phyloP scores from a whole-genome alignment of 108 stramenopile species.

The Chaetoceros muelleri region DNA sequence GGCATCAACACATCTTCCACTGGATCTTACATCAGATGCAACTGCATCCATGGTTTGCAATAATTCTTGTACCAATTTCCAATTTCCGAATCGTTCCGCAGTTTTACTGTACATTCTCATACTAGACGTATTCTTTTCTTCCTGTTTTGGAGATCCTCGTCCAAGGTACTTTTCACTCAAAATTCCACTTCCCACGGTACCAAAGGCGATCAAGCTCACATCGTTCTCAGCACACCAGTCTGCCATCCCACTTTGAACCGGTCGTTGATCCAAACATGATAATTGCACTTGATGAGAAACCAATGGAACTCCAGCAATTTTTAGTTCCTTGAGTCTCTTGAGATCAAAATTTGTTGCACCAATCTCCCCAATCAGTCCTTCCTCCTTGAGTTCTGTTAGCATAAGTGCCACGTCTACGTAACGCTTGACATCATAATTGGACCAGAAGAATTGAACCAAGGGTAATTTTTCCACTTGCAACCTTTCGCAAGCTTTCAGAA shows the following conservation, averaged over 20 bases:
- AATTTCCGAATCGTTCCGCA: slow-evolving; percentile 31
- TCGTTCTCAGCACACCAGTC: slow-evolving; percentile 36
- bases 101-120: slow-evolving; percentile 42
- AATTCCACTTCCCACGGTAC: slow-evolving; percentile 44
- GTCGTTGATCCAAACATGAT: slow-evolving; percentile 34
- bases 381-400: slow-evolving; percentile 38
- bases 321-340: slow-evolving; percentile 26
- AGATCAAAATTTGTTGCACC: slow-evolving; percentile 52
- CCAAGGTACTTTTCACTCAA: slow-evolving; percentile 27
- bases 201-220: slow-evolving; percentile 34
- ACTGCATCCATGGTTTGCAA: slow-evolving; percentile 33
- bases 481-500: slow-evolving; percentile 24
- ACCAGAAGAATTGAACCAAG: slow-evolving; percentile 40
- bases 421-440: slow-evolving; percentile 22
- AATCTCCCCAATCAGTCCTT: slow-evolving; percentile 43
- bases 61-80: slow-evolving; percentile 41
- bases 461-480: slow-evolving; percentile 30
- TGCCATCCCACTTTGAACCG: slow-evolving; percentile 37
- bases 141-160: slow-evolving; percentile 14
- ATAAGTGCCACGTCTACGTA: slow-evolving; percentile 38
- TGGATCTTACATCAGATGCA: slow-evolving; percentile 15
- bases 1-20: slow-evolving; percentile 25
- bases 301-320: slow-evolving; percentile 32
- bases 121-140: slow-evolving; percentile 21
- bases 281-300: slow-evolving; percentile 44